Conservation (phyloP, 257 asterid genomes). For the Salvia rosmarinus region DNA sequence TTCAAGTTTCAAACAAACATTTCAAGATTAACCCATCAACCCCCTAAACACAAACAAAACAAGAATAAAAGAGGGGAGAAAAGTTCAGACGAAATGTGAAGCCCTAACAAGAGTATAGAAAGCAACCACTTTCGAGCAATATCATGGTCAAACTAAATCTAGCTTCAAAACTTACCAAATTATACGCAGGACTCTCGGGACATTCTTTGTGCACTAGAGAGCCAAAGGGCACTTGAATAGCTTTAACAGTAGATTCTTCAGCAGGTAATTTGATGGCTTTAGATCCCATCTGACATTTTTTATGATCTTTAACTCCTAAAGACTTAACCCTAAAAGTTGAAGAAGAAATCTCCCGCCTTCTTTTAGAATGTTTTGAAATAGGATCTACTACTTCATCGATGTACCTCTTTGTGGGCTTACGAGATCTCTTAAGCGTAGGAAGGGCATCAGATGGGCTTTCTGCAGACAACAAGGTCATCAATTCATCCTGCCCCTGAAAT, state of each 20-base stretch:
- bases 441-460: slow-evolving; percentile 35
- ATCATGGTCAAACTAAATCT: slow-evolving; percentile 4
- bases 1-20: not conserved
- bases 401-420: slow-evolving; percentile 92
- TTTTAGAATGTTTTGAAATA: slow-evolving; percentile 43
- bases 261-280: slow-evolving; percentile 42
- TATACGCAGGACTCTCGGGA: slow-evolving; percentile 39
- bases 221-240: slow-evolving; percentile 97
- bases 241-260: slow-evolving; percentile 65
- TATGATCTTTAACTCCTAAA: slow-evolving; percentile 47
- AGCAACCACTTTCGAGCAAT: not conserved
- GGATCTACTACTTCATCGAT: slow-evolving; percentile 76
- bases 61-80: too few species aligned
- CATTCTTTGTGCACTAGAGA: slow-evolving; percentile 61
- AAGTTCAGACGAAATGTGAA: not conserved
- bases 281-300: slow-evolving; percentile 51
- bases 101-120: not conserved
- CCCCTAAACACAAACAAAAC: too few species aligned
- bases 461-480: slow-evolving; percentile 27
- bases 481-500: slow-evolving; percentile 36
- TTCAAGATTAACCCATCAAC: too few species aligned
- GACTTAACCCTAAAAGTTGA: slow-evolving; percentile 50
- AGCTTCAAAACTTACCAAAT: slow-evolving; percentile 39
- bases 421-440: slow-evolving; percentile 67
- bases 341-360: slow-evolving; percentile 50